phyloP scores from a whole-genome alignment of 2,329 filamentous ascomycete genomes.

The Aspergillus quadricinctus region DNA sequence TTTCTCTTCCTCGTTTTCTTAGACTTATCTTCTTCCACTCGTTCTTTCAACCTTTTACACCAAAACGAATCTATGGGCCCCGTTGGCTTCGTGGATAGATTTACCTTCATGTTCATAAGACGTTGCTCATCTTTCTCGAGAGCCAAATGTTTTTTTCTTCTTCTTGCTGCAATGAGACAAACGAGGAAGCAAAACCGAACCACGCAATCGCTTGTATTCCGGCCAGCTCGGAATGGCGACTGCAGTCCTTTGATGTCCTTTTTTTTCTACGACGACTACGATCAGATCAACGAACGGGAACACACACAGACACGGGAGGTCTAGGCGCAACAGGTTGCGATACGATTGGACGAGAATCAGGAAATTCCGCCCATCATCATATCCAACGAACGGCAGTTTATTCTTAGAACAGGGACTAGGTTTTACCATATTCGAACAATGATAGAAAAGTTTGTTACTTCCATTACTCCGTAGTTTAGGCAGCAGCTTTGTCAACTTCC shows the following conservation, averaged over 20 bases:
- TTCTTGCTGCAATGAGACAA: neutral
- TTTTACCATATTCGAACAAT: neutral
- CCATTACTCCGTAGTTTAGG: neutral
- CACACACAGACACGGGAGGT: neutral
- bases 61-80: neutral
- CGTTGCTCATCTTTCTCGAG: neutral
- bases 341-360: neutral
- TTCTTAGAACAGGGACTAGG: neutral
- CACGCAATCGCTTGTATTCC: neutral
- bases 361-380: neutral
- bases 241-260: neutral
- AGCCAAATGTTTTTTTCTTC: neutral
- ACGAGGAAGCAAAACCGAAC: neutral
- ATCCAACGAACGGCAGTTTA: neutral
- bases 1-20: constrained; percentile 13
- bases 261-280: neutral
- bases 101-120: neutral
- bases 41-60: neutral
- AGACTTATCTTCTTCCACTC: constrained; percentile 4
- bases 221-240: neutral
- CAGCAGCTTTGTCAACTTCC: neutral
- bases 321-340: neutral
- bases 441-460: neutral
- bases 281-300: neutral
- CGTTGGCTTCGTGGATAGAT: neutral